Percentiles rank a stretch among this genome's conserved stretches.
These are phyloP conservation scores for Whalleya microplaca DNA, from an alignment of 2,329 filamentous ascomycete genomes.

Conservation along the genomic window DNA sequence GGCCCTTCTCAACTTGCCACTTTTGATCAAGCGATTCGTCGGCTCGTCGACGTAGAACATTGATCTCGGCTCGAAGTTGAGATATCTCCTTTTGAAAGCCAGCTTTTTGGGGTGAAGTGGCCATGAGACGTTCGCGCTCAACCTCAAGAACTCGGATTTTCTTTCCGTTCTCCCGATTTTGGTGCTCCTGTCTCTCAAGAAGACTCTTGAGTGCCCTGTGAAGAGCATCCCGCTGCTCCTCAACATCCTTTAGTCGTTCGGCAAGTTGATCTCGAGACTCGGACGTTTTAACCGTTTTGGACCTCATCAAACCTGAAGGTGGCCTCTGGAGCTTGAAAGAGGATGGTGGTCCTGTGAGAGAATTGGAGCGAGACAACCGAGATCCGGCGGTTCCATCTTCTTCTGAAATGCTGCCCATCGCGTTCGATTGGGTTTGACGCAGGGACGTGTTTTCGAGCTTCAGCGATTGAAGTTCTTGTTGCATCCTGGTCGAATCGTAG, in stretches of 20 bases:
- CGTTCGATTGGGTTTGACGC: constrained; percentile 37
- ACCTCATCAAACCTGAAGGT: constrained; percentile 57
- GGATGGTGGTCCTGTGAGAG: constrained; percentile 52
- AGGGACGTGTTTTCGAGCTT: constrained; percentile 68
- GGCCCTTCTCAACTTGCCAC: constrained; percentile 91
- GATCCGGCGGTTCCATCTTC: constrained; percentile 36
- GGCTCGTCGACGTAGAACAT: constrained; percentile 79
- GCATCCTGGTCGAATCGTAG: constrained; percentile 82
- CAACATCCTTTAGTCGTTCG: constrained; percentile 87
- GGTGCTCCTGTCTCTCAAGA: constrained; percentile 81
- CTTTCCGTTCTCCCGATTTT: constrained; percentile 83
- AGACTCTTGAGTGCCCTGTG: constrained; percentile 86
- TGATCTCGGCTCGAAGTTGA: constrained; percentile 81
- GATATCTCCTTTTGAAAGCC: constrained; percentile 85
- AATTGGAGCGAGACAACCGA: constrained; percentile 47
- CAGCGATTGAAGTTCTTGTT: constrained; percentile 79
- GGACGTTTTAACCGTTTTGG: constrained; percentile 59
- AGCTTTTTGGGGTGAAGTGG: constrained; percentile 69
- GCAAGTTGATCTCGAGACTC: constrained; percentile 71
- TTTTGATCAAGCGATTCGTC: constrained; percentile 96
- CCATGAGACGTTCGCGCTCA: constrained; percentile 75
- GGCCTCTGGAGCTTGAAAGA: constrained; percentile 46
- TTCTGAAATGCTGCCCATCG: constrained; percentile 42
- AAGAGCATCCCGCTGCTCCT: constrained; percentile 89
- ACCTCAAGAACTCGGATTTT: constrained; percentile 75